A percentile compares a stretch with the other conserved stretches of the same genome.
These are phyloP conservation scores for Sarocladium oryzae DNA, from an alignment of 2,329 filamentous ascomycete species.

Conservation along the genomic window DNA sequence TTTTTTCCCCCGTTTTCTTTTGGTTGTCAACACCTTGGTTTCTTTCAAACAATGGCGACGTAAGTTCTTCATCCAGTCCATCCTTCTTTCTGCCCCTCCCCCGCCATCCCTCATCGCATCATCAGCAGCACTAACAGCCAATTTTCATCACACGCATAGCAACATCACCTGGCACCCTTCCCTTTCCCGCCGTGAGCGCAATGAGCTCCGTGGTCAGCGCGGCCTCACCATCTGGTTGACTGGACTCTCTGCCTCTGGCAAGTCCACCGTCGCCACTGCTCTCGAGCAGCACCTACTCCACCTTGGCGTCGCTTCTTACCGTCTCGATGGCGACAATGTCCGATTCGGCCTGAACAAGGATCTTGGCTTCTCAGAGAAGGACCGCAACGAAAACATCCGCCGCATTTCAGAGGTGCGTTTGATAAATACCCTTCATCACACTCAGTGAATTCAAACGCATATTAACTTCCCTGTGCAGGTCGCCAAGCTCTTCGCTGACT, in stretches of 20 bases:
- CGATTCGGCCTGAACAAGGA: conserved; percentile 98
- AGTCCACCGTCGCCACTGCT: conserved; percentile 93
- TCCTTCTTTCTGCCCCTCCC: conserved; percentile 1
- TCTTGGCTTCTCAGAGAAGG: conserved; percentile 85
- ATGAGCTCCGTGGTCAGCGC: conserved; percentile 67
- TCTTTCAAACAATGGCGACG: conserved; percentile 31
- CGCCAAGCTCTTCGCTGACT: conserved; percentile 93
- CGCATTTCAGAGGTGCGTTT: conserved; percentile 71
- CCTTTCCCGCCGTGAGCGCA: conserved; percentile 72
- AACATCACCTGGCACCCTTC: conserved; percentile 89
- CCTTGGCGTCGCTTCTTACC: conserved; percentile 75
- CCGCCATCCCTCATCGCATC: conserved; percentile 11
- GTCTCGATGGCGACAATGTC: conserved; percentile 96
- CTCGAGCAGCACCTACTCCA: conserved; percentile 96
- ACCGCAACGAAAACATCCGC: conserved; percentile 96
- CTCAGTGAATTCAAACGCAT: too few relatives aligned
- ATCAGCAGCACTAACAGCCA: background rate
- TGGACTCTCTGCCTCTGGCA: conserved; percentile 90
- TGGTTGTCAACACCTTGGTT: too few relatives aligned
- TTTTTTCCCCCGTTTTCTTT: background rate
- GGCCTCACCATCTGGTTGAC: conserved; percentile 98
- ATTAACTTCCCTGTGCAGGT: conserved; percentile 36
- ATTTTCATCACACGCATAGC: conserved; percentile 37
- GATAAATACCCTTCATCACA: conserved; percentile 12
- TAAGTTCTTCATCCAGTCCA: conserved; percentile 17